Base-by-base conservation (phyloP, 1,284 basidiomycete species). In the Athelia sp. region DNA sequence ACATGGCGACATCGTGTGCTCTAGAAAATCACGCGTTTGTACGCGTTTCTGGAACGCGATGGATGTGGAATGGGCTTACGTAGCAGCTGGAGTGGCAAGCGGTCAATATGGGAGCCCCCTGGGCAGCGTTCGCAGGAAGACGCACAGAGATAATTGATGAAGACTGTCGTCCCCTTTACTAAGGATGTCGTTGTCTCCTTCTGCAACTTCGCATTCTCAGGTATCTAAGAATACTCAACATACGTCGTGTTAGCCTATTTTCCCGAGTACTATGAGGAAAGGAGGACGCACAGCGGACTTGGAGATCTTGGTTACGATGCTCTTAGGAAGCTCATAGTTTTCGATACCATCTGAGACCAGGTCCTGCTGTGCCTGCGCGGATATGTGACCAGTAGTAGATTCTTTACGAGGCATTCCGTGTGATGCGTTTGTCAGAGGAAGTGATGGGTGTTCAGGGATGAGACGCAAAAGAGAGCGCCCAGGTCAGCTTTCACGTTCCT, bases 131-230 rank as follows among this genome's bases (percentile, higher is more conserved):
- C 18, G 43, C 45, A n/a, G 48, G 36, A n/a, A 36, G 14, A 70
- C 87, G 52, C 57, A 92, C 91, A 83, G 3, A 96, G 72, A 59
- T 93, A 94, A 65, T 89, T 93, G 58, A 97, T 93, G 64, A 95
- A 96, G 21, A 95, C 85, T 0, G 91, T 93, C 2, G 92, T 91
- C 19, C 87, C 84, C 61, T 93, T 92, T 18, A 90, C 75, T 3
- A 95, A 74, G 10, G 91, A 88, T 1, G 87, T 67, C 1, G 92
- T 81, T 0, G 87, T 88, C 54, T 96, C 93, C 58, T 93, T 93
- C 58, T 93, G 88, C 52, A 96, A 68, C 62, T 94, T 93, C 3
- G 86, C 79, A 55, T 82, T 85, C 9, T 93, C 89, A 3, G 92
- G 90, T 13, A 95, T 72, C 92, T 94, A 51, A 49, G n/a, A 17